phyloP scores from a whole-genome alignment of 352 stramenopile species.

The Thalassiosira hispida region DNA sequence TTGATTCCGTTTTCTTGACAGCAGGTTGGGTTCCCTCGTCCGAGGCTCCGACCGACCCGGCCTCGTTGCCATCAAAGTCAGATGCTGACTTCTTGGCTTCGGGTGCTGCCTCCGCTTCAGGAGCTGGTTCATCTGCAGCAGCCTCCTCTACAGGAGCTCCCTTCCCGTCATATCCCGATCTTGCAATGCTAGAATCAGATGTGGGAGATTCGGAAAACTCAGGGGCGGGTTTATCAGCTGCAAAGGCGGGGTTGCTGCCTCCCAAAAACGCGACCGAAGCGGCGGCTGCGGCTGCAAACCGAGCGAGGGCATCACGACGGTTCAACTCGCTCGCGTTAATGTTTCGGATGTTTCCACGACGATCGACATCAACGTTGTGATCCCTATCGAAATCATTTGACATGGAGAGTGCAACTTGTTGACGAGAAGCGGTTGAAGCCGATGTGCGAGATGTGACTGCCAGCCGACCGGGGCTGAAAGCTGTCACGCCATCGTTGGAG shows the following conservation, averaged over 20 bases:
- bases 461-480: not conserved
- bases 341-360: not conserved
- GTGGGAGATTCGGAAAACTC: slow-evolving; percentile 24
- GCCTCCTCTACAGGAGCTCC: not conserved
- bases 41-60: not conserved
- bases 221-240: not conserved
- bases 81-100: not conserved
- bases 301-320: slow-evolving; percentile 24
- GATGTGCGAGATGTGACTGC: not conserved
- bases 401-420: not conserved
- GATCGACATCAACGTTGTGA: slow-evolving; percentile 2
- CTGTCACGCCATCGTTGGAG: not conserved
- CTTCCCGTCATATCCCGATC: slow-evolving; percentile 10
- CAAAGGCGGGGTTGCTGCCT: not conserved
- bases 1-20: not conserved
- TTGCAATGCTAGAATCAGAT: slow-evolving; percentile 20
- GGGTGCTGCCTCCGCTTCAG: not conserved
- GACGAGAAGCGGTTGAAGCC: not conserved
- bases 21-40: not conserved
- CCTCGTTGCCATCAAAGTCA: slow-evolving; percentile 15
- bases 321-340: not conserved
- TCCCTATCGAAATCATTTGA: slow-evolving; percentile 4
- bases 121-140: too few relatives aligned
- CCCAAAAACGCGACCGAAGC: slow-evolving; percentile 1
- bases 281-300: slow-evolving; percentile 3